Evolutionary conservation across 31 red algal genomes (phyloP), one percentile per base, ranked within the genome.

Genomic region (Bonnemaisonia californica): DNA sequence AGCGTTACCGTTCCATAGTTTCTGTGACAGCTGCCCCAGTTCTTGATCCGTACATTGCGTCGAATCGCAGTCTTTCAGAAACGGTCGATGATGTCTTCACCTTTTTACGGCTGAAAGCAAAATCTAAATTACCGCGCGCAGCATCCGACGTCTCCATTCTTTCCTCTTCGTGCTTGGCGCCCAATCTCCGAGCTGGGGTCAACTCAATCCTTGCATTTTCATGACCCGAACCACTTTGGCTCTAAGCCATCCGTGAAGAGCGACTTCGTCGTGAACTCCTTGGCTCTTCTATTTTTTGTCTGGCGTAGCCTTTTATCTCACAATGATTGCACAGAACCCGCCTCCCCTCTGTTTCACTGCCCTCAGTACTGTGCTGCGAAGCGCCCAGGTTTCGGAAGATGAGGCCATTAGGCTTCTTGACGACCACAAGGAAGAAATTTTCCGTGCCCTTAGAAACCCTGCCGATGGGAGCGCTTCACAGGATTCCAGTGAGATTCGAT

Each of bases 371-470:
- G 16, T 77, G 18, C 74, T 77, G 30, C 45, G 74, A 8, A 59
- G 22, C 3, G 74, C 74, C 4, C 29, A 39, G 11, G 51, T 77
- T n/a, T 26, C 23, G 35, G 22, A 1, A 4, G 55, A 24, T 13
- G 48, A 77, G 22, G 74, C 74, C 9, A 61, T 60, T 16, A 21
- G n/a, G 12, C 26, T 45, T 29, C 61, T 90, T 19, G 38, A 61
- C 16, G 71, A 69, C 16, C 87, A 90, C 71, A 78, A 78, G 45
- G 54, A 83, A 12, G 54, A 76, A 7, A 65, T 90, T 29, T 41
- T 90, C 18, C 69, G 58, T 16, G 62, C 79, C 9, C 28, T 83
- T 51, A 7, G 16, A 51, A 57, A 24, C 29, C 38, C 34, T 16
- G 26, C 34, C 30, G 48, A 37, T 3, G 16, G 23, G 27, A 2